A percentile compares a stretch with the other conserved stretches of the same genome.
phyloP scores from a whole-genome alignment of 129 eudicot species.

The Kitagawia praeruptora region DNA sequence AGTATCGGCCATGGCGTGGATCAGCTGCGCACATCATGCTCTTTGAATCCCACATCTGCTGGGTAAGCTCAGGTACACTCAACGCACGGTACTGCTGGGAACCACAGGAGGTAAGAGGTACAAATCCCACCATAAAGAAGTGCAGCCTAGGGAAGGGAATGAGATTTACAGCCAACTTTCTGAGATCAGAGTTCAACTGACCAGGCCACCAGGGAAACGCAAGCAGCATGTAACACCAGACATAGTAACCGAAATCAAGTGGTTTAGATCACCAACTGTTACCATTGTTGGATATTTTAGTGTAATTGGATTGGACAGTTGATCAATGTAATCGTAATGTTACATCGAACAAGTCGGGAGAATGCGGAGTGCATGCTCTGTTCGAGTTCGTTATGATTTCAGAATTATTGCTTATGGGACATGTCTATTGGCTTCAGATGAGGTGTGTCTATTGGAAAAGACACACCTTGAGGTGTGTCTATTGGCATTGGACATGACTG shows the following conservation, averaged over 20 bases:
- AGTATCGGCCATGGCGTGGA: conserved; percentile 64
- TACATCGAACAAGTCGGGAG: too few species aligned
- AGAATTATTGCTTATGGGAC: too few species aligned
- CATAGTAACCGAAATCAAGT: conserved; percentile 51
- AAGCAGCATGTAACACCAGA: conserved; percentile 55
- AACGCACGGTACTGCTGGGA: conserved; percentile 54
- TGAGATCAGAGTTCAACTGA: conserved; percentile 46
- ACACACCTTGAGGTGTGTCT: too few species aligned
- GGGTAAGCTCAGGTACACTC: conserved; percentile 66
- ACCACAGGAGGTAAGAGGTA: conserved; percentile 52
- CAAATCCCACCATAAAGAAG: conserved; percentile 55
- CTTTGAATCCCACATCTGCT: conserved; percentile 79
- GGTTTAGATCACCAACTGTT: conserved; percentile 53
- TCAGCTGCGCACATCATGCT: conserved; percentile 87
- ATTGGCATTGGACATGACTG: too few species aligned
- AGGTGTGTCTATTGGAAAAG: too few species aligned
- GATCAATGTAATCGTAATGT: too few species aligned
- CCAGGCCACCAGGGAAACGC: conserved; percentile 59
- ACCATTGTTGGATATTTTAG: too few species aligned
- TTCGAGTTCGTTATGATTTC: too few species aligned
- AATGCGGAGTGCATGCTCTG: too few species aligned
- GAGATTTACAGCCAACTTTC: conserved; percentile 46
- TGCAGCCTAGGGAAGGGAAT: conserved; percentile 51
- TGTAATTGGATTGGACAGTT: too few species aligned
- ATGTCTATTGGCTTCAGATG: too few species aligned